Percentiles rank a stretch among this genome's conserved stretches.
Conservation (phyloP, 2,329 filamentous ascomycete species). For the Pseudogymnoascus sp. region DNA sequence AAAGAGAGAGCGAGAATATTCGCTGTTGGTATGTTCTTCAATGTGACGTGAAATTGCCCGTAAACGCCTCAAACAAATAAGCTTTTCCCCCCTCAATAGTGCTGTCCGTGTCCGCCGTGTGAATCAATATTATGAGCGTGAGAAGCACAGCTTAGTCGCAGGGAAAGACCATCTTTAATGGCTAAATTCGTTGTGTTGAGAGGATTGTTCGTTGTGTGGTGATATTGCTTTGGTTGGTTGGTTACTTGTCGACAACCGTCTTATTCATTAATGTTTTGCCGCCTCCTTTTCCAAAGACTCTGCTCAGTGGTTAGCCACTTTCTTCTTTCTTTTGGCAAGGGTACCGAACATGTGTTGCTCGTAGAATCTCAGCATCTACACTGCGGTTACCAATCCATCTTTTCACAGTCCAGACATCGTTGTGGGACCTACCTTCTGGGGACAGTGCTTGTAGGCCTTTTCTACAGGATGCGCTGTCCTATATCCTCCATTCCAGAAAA, state of each 20-base stretch:
- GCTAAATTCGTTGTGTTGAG: too few species aligned
- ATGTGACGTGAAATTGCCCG: neutral
- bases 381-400: neutral
- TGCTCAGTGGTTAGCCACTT: slow-evolving; percentile 14
- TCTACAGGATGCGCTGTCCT: slow-evolving; percentile 67
- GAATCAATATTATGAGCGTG: neutral
- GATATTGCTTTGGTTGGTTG: neutral
- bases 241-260: neutral
- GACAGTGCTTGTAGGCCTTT: slow-evolving; percentile 66
- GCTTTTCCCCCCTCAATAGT: neutral
- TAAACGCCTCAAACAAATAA: neutral
- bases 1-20: neutral
- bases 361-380: slow-evolving; percentile 42
- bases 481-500: slow-evolving; percentile 65
- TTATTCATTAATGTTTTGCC: neutral
- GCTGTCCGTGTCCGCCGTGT: neutral
- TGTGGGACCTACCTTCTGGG: slow-evolving; percentile 55
- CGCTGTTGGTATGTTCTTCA: neutral
- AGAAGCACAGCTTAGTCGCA: neutral
- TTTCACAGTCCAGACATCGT: neutral
- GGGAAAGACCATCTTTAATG: neutral
- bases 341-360: slow-evolving; percentile 38
- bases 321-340: slow-evolving; percentile 7
- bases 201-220: neutral
- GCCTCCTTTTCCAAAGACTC: slow-evolving; percentile 21